A percentile compares a stretch with the other conserved stretches of the same genome.
Evolutionary conservation across 2,329 filamentous ascomycete species (phyloP).

Genomic region (Cryphonectria carpinicola): DNA sequence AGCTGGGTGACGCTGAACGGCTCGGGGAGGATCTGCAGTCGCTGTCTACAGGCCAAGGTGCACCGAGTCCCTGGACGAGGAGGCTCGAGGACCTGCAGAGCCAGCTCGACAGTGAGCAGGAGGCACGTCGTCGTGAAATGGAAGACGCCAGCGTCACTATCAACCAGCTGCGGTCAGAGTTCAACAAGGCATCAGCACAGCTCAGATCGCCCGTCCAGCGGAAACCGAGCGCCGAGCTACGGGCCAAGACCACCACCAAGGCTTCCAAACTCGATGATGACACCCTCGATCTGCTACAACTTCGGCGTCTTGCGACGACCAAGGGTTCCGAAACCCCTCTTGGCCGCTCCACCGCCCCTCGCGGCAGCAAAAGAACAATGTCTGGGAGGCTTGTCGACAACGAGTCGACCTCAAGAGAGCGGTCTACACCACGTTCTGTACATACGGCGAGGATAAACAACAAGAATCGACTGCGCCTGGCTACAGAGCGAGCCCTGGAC

Average conservation of each 20-base stretch:
- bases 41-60: slow-evolving; percentile 29
- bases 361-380: slow-evolving; percentile 22
- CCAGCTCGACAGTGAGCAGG: slow-evolving; percentile 34
- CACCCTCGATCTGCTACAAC: slow-evolving; percentile 24
- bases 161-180: slow-evolving; percentile 29
- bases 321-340: slow-evolving; percentile 14
- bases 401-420: not conserved
- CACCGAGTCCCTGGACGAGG: slow-evolving; percentile 33
- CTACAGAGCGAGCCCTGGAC: slow-evolving; percentile 37
- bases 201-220: slow-evolving; percentile 11
- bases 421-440: slow-evolving; percentile 5
- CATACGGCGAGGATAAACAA: slow-evolving; percentile 5
- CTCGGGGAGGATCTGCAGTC: slow-evolving; percentile 35
- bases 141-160: slow-evolving; percentile 26
- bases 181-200: slow-evolving; percentile 23
- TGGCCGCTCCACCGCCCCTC: slow-evolving; percentile 13
- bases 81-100: slow-evolving; percentile 38
- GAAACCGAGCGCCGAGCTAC: slow-evolving; percentile 13
- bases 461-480: slow-evolving; percentile 31
- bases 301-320: slow-evolving; percentile 12
- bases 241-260: slow-evolving; percentile 12
- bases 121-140: slow-evolving; percentile 26
- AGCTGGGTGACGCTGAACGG: slow-evolving; percentile 35
- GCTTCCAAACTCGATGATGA: slow-evolving; percentile 14
- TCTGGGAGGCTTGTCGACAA: slow-evolving; percentile 15